Conservation (phyloP, 2,329 filamentous ascomycete genomes). For the Trichoderma guizhouense region DNA sequence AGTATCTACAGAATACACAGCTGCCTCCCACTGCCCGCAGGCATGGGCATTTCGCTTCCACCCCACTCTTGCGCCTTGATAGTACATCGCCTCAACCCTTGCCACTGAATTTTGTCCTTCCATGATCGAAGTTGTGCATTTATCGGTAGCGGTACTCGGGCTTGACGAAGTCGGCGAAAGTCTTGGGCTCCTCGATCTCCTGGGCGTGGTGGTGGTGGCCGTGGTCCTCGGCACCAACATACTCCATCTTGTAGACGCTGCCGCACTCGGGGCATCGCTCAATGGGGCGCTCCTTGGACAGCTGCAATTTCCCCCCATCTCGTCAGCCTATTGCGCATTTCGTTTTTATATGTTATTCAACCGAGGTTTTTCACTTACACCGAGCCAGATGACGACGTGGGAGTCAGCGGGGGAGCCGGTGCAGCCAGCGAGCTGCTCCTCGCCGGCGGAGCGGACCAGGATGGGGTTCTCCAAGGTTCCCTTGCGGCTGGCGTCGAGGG, state of each 20-base stretch:
- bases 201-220: conserved; percentile 56
- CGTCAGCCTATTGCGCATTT: background rate
- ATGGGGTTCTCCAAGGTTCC: conserved; percentile 94
- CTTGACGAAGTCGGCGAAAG: conserved; percentile 92
- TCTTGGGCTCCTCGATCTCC: conserved; percentile 80
- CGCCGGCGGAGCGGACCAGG: conserved; percentile 82
- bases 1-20: conserved; percentile 41
- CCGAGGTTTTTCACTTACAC: conserved; percentile 54
- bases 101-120: conserved; percentile 2
- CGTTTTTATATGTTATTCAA: background rate
- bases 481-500: conserved; percentile 83
- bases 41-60: conserved; percentile 22
- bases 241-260: conserved; percentile 96
- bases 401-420: conserved; percentile 92
- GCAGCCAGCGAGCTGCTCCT: conserved; percentile 96
- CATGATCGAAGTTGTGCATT: conserved; percentile 23
- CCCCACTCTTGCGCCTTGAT: conserved; percentile 23
- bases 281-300: conserved; percentile 83
- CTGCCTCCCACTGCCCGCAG: conserved; percentile 21
- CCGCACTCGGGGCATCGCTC: conserved; percentile 98
- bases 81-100: conserved; percentile 20
- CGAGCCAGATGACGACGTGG: conserved; percentile 86
- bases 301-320: conserved; percentile 42
- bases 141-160: conserved; percentile 81
- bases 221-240: conserved; percentile 79